Conservation (phyloP, 164 flowering plant species). For the Nymphaea colorata region DNA sequence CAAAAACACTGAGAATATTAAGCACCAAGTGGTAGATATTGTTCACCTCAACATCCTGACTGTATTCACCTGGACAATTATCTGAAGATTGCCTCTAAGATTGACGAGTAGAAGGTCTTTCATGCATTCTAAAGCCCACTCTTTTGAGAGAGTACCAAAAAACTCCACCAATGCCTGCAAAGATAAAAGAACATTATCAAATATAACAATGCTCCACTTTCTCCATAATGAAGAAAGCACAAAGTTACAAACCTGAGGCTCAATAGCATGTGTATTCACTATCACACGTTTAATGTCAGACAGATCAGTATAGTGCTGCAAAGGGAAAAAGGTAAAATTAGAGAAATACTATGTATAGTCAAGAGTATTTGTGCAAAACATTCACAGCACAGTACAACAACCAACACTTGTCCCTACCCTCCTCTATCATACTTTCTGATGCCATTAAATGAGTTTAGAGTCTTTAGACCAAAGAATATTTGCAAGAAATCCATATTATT, state of each 20-base stretch:
- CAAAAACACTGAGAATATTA: constrained; percentile 1
- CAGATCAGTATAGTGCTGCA: constrained; percentile 93
- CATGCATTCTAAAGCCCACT: constrained; percentile 99
- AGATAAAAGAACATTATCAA: neutral
- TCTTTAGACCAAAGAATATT: too few species aligned
- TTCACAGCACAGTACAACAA: too few species aligned
- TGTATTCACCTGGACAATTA: constrained; percentile 81
- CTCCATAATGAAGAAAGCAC: neutral
- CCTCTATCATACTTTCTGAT: too few species aligned
- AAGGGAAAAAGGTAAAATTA: neutral
- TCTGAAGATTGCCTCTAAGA: constrained; percentile 95
- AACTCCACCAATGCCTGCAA: constrained; percentile 94
- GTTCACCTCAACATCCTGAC: too few species aligned
- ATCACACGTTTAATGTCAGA: constrained; percentile 96
- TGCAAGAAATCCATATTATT: too few species aligned
- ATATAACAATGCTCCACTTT: too few species aligned
- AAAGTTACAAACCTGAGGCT: constrained; percentile 71
- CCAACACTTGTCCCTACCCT: too few species aligned
- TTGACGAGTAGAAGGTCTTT: constrained; percentile 93
- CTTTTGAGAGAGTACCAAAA: constrained; percentile 93
- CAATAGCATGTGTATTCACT: constrained; percentile 98
- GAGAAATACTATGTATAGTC: neutral
- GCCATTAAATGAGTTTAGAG: too few species aligned
- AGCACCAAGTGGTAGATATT: too few species aligned
- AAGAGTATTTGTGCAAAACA: neutral